Conservation (phyloP, 116 monocot genomes). For the Trichopus zeylanicus region DNA sequence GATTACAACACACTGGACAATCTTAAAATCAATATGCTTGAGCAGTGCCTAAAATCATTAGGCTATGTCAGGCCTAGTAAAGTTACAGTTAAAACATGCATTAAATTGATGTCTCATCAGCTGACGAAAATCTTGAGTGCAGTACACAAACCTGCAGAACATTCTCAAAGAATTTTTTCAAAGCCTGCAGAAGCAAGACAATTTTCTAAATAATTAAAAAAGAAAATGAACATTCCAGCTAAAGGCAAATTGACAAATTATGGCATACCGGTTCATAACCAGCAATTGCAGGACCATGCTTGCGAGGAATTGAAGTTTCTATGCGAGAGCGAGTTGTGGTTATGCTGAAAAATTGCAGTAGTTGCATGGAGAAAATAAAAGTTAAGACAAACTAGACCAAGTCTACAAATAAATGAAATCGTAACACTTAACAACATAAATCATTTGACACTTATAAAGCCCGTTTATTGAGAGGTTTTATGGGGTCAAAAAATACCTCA, state of each 20-base stretch:
- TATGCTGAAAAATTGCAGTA: slow-evolving; percentile 36
- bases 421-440: too few species aligned
- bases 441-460: too few species aligned
- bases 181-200: slow-evolving; percentile 50
- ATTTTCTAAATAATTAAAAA: neutral
- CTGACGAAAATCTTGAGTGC: slow-evolving; percentile 1
- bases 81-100: neutral
- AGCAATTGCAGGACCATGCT: slow-evolving; percentile 93
- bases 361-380: too few species aligned
- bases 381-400: too few species aligned
- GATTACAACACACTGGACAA: slow-evolving; percentile 82
- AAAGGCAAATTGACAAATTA: neutral
- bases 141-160: slow-evolving; percentile 65
- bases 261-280: slow-evolving; percentile 84
- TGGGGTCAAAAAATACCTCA: too few species aligned
- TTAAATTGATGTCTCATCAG: neutral
- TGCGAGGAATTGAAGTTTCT: slow-evolving; percentile 87
- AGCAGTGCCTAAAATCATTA: slow-evolving; percentile 54
- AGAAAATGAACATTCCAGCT: neutral
- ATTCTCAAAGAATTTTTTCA: slow-evolving; percentile 96
- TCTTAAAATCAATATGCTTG: slow-evolving; percentile 86
- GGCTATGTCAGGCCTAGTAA: slow-evolving; percentile 6
- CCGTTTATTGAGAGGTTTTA: too few species aligned
- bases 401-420: too few species aligned
- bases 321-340: slow-evolving; percentile 80